Evolutionary conservation across 352 stramenopile genomes (phyloP).

Genomic region (Pythium aquatile): DNA sequence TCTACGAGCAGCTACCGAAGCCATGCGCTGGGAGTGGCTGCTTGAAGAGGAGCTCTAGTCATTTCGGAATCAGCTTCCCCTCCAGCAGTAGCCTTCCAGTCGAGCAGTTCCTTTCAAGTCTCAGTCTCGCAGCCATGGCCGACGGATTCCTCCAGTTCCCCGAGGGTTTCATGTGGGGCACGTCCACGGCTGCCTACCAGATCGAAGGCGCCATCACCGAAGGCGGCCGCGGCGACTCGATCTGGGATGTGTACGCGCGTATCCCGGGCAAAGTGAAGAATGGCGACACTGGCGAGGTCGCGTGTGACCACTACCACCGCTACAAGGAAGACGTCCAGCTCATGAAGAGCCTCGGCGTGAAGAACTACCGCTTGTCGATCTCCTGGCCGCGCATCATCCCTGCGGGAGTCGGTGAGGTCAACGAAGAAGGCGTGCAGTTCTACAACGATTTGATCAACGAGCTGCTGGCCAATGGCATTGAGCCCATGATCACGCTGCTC

Average conservation of each 20-base stretch:
- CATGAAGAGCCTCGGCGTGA: constrained; percentile 86
- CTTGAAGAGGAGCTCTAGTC: not conserved
- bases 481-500: constrained; percentile 91
- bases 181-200: constrained; percentile 90
- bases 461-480: constrained; percentile 69
- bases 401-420: constrained; percentile 42
- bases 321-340: constrained; percentile 88
- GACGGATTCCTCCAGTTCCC: constrained; percentile 37
- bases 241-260: constrained; percentile 91
- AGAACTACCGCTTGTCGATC: constrained; percentile 93
- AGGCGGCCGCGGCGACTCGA: constrained; percentile 77
- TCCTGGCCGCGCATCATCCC: constrained; percentile 89
- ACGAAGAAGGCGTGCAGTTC: constrained; percentile 83
- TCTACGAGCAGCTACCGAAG: too few species aligned
- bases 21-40: too few species aligned
- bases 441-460: constrained; percentile 91
- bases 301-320: constrained; percentile 92
- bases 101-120: not conserved
- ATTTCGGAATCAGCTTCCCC: not conserved
- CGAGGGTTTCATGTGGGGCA: constrained; percentile 78
- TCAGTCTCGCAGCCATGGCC: not conserved
- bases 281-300: constrained; percentile 60
- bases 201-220: constrained; percentile 89
- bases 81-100: not conserved
- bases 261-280: constrained; percentile 51